phyloP scores from a whole-genome alignment of 352 stramenopile genomes.

The Phytopythium aichiense region DNA sequence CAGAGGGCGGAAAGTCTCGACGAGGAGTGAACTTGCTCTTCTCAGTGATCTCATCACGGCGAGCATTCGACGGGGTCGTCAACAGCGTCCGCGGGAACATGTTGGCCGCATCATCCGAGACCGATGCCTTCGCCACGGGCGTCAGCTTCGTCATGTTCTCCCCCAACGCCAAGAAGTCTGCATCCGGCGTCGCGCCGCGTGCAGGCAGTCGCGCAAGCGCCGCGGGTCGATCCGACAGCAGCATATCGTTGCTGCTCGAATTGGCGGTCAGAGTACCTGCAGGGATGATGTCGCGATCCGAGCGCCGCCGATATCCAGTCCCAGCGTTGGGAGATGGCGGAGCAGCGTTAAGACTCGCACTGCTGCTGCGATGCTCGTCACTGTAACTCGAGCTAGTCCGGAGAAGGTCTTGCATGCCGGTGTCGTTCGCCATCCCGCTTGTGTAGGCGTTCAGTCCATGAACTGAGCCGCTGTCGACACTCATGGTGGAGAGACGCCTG shows the following conservation, averaged over 20 bases:
- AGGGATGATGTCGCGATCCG: constrained; percentile 10
- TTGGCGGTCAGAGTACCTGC: constrained; percentile 9
- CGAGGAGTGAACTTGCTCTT: constrained; percentile 78
- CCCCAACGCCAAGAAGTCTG: constrained; percentile 47
- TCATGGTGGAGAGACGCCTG: not conserved
- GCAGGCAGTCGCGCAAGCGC: constrained; percentile 31
- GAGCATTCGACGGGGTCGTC: constrained; percentile 45
- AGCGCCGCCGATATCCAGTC: constrained; percentile 16
- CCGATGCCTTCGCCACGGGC: constrained; percentile 39
- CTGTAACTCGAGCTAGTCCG: not conserved
- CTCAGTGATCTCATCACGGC: constrained; percentile 71
- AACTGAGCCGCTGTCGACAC: constrained; percentile 1
- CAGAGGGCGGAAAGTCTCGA: constrained; percentile 80
- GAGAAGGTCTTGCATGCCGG: not conserved
- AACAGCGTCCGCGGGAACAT: constrained; percentile 73
- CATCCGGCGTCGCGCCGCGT: constrained; percentile 23
- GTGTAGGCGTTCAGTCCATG: not conserved
- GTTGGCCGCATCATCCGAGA: constrained; percentile 64
- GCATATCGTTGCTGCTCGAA: constrained; percentile 10
- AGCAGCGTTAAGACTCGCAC: not conserved
- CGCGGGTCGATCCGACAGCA: constrained; percentile 8
- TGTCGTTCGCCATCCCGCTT: not conserved
- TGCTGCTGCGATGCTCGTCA: not conserved
- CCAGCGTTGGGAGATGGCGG: constrained; percentile 19
- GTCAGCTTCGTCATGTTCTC: constrained; percentile 68